Evolutionary conservation across 768 basidiomycete species (phyloP), one percentile per base, ranked within the genome.

Genomic region (Macrolepiota fuliginosa): DNA sequence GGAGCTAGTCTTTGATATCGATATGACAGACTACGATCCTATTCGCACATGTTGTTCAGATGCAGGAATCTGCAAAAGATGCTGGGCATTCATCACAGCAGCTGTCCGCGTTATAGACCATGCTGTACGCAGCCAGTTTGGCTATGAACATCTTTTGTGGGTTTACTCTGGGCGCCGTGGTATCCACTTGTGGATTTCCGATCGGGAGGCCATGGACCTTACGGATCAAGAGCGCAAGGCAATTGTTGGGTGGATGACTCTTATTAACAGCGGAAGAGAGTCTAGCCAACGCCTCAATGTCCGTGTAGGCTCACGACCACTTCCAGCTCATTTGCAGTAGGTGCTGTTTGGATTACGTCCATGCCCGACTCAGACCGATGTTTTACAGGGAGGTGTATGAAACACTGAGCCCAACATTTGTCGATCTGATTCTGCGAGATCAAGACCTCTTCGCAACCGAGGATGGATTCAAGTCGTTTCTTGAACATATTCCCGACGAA

Each of bases 1-100:
- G 62, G 97, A 98, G 72, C 88, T 99, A 46, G 96, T 98, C 0
- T 97, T 99, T 72, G 97, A 99, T 85, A 98, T 99, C 71, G 97
- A 99, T 75, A 98, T 99, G 97, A 96, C 97, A 15, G 97, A 99
- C 76, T 99, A 98, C 76, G 96, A 99, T 72, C 80, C 88, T 49
- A 85, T 98, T 68, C 88, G 97, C 52, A 98, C 95, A 0, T 99
- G 97, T 74, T 98, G 97, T 76, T 87, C 88, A 12, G 91, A 85
- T 52, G 92, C 94, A 49, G 88, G 84, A 59, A 96, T 99, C 73
- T 99, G 97, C 77, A 83, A 81, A 63, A 83, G 88, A 42, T 99
- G 97, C 74, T 99, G 97, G 97, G 84, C 81, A 1, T 99, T 95
- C 77, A 98, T 99, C 69, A 84, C 91, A 13, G 89, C 89, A 39